Evolutionary conservation across 169 alveolate genomes (phyloP), one percentile per base, ranked within the genome.

Genomic region (Eimeria praecox): DNA sequence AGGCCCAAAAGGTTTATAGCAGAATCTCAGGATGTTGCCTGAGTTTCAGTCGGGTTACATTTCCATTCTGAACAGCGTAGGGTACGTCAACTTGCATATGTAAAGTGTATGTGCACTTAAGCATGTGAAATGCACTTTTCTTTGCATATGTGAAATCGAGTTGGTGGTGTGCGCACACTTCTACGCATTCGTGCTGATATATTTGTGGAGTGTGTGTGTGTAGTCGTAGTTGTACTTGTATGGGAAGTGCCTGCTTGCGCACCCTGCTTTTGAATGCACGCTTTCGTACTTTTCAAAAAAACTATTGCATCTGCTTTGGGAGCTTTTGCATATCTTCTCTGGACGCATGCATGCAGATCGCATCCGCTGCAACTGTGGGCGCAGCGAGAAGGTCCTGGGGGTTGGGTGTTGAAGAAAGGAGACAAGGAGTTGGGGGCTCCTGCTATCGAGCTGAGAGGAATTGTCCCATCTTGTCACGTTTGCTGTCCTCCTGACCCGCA

Each of bases 401-500:
- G 73, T 33, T 83, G 71, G 71, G 42, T 83, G 4, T n/a, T 56
- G 73, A 83, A 83, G 49, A 83, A 83, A 22, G 73, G 27, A 33
- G 92, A 85, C 92, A 42, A 56, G 59, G 92, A 44, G 3, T 5
- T 85, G 62, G 92, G 92, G 59, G n/a, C 92, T 22, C 75, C 92
- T 14, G 92, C 78, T 42, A 56, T 85, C 30, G 92, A 85, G 78
- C 80, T 85, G 2, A 85, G 92, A 80, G 92, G 92, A 40, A 78
- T 69, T 95, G 99, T 98, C n/a, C 96, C 98, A n/a, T 97, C 99
- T 35, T 98, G 97, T 95, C 98, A 95, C 96, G 97, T 98, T 90
- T 96, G 97, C 38, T 98, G 99, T 95, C 99, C 99, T 38, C 97
- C 98, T 9, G 98, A 97, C 59, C 98, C 98, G 71, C 97, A 98